Conservation (phyloP, 805 yeast species). For the Gaillardinia entomophila region DNA sequence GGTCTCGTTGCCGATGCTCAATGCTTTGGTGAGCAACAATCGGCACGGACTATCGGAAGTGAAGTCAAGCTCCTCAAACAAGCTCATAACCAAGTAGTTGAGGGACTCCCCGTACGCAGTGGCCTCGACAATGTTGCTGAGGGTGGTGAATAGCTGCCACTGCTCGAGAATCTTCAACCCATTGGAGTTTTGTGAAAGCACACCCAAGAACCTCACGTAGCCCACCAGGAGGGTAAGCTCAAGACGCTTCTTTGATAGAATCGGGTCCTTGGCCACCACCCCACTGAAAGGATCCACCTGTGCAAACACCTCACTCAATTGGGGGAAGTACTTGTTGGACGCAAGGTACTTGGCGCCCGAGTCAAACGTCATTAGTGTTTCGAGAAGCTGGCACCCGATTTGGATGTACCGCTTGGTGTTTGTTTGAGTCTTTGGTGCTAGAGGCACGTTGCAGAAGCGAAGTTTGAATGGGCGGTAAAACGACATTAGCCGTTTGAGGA, state of each 20-base stretch:
- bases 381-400: slow-evolving; percentile 73
- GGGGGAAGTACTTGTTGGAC: slow-evolving; percentile 77
- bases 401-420: slow-evolving; percentile 53
- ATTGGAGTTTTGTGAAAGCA: slow-evolving; percentile 48
- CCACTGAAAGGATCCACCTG: slow-evolving; percentile 81
- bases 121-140: slow-evolving; percentile 61
- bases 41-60: slow-evolving; percentile 60
- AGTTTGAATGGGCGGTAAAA: slow-evolving; percentile 90
- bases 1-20: slow-evolving; percentile 47
- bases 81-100: slow-evolving; percentile 50
- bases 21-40: slow-evolving; percentile 57
- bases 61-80: slow-evolving; percentile 60
- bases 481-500: slow-evolving; percentile 75
- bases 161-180: slow-evolving; percentile 71
- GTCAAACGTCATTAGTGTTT: slow-evolving; percentile 51
- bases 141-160: slow-evolving; percentile 80
- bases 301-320: slow-evolving; percentile 82
- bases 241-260: slow-evolving; percentile 57
- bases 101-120: slow-evolving; percentile 23
- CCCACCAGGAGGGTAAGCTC: slow-evolving; percentile 66
- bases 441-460: slow-evolving; percentile 46
- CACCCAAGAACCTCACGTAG: slow-evolving; percentile 74
- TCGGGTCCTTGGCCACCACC: slow-evolving; percentile 64
- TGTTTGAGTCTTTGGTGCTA: slow-evolving; percentile 30
- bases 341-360: slow-evolving; percentile 64